Evolutionary conservation across 1,284 basidiomycete genomes (phyloP).

Genomic region (Rhodotorula sp.): DNA sequence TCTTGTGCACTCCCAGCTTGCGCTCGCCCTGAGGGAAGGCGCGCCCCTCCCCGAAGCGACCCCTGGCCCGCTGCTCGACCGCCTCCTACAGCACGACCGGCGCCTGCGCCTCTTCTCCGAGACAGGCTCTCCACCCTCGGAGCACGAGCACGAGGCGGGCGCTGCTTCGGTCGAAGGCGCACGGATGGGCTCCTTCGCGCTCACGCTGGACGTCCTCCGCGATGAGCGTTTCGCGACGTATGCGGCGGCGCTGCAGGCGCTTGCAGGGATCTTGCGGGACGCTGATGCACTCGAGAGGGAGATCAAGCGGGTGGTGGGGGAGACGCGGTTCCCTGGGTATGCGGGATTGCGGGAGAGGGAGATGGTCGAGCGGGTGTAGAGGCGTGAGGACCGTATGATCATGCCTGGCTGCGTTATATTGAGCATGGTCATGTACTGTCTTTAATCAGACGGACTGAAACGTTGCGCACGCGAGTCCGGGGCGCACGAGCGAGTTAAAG

Average conservation of each 20-base stretch:
- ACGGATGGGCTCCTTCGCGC: slow-evolving; percentile 6
- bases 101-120: slow-evolving; percentile 10
- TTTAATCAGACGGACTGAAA: no score
- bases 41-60: slow-evolving; percentile 27
- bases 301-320: slow-evolving; percentile 27
- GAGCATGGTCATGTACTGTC: no score
- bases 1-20: slow-evolving; percentile 9
- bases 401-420: no score
- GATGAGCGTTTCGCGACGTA: slow-evolving; percentile 15
- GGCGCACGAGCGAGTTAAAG: no score
- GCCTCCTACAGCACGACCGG: slow-evolving; percentile 37
- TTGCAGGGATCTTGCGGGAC: slow-evolving; percentile 24
- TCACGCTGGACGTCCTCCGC: slow-evolving; percentile 22
- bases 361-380: background rate
- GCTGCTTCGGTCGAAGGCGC: slow-evolving; percentile 25
- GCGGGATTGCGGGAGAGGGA: background rate
- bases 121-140: background rate
- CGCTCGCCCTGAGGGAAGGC: slow-evolving; percentile 33
- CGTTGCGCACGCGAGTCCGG: no score
- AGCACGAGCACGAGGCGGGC: background rate
- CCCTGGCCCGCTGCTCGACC: slow-evolving; percentile 38
- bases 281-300: slow-evolving; percentile 27
- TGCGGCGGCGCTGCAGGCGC: slow-evolving; percentile 7
- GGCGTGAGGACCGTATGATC: background rate
- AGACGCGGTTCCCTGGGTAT: slow-evolving; percentile 16